Conservation (phyloP, 331 rosid species). For the Prunus yedoensis region DNA sequence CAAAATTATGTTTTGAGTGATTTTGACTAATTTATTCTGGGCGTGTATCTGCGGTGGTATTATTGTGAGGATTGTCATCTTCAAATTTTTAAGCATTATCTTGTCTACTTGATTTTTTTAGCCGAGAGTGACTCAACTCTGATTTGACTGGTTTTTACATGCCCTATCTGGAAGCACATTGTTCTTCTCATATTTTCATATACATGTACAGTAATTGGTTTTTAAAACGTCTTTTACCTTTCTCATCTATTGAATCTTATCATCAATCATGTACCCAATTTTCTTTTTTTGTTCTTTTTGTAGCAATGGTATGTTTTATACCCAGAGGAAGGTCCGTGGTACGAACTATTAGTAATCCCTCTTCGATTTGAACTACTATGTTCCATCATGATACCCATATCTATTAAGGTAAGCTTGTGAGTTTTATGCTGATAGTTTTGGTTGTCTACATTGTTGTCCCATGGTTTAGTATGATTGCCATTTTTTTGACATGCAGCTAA, state of each 20-base stretch:
- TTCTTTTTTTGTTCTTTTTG: slow-evolving; percentile 6
- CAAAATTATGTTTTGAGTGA: too few relatives aligned
- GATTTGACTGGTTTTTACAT: background rate
- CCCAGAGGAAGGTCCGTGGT: slow-evolving; percentile 94
- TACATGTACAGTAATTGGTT: background rate
- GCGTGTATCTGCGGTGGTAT: background rate
- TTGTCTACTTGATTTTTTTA: background rate
- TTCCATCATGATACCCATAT: slow-evolving; percentile 99
- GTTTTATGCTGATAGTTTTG: slow-evolving; percentile 9
- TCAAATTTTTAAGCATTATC: background rate
- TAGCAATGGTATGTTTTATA: slow-evolving; percentile 94
- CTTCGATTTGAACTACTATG: slow-evolving; percentile 97
- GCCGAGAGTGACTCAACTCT: background rate
- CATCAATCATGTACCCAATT: slow-evolving; percentile 12
- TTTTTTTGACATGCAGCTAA: background rate
- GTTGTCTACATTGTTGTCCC: background rate
- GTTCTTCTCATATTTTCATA: background rate
- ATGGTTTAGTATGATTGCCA: background rate
- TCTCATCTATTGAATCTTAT: slow-evolving; percentile 27
- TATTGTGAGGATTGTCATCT: background rate
- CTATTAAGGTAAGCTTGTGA: slow-evolving; percentile 76
- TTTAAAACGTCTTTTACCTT: background rate
- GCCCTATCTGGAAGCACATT: background rate
- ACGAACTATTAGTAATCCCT: slow-evolving; percentile 88
- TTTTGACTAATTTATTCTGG: background rate